Percentiles rank a stretch among this genome's conserved stretches.
Evolutionary conservation across 139 green algal species (phyloP).

Genomic region (Haematococcus lacustris): DNA sequence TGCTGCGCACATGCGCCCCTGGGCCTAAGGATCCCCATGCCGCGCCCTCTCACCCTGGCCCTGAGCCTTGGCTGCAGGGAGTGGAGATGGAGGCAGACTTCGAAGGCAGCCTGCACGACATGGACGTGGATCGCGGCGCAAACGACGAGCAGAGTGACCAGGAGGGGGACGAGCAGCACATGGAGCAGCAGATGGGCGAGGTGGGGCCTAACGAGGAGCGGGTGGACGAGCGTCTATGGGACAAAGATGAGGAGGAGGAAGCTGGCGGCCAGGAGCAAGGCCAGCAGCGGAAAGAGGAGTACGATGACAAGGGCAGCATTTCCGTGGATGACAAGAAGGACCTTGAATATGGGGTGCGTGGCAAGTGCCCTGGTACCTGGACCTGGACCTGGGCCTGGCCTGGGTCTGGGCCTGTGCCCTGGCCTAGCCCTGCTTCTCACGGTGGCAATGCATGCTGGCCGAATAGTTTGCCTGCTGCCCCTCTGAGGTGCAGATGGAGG

Average conservation of each 20-base stretch:
- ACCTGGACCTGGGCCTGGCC: not conserved
- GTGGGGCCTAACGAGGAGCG: conserved; percentile 57
- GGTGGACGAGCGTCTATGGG: conserved; percentile 92
- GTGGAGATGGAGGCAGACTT: conserved; percentile 99
- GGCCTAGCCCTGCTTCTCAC: not conserved
- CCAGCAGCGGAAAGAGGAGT: conserved; percentile 45
- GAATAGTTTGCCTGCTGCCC: not conserved
- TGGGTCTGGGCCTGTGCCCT: not conserved
- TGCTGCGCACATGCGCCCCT: not conserved
- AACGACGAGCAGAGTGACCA: conserved; percentile 60
- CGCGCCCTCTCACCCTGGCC: not conserved
- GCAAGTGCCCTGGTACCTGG: not conserved
- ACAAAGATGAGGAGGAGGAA: conserved; percentile 45
- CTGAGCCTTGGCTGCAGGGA: conserved; percentile 30
- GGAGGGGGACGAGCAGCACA: conserved; percentile 64
- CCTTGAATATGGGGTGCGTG: conserved; percentile 54
- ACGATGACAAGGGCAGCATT: conserved; percentile 54
- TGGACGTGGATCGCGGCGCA: conserved; percentile 51
- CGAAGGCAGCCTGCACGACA: conserved; percentile 71
- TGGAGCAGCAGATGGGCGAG: conserved; percentile 65
- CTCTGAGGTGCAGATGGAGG: not conserved
- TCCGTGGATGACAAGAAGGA: conserved; percentile 67
- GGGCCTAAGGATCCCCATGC: not conserved
- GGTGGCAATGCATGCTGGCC: not conserved
- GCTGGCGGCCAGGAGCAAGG: conserved; percentile 9